phyloP scores from a whole-genome alignment of 805 yeast genomes.

The Yarrowia alimentaria region DNA sequence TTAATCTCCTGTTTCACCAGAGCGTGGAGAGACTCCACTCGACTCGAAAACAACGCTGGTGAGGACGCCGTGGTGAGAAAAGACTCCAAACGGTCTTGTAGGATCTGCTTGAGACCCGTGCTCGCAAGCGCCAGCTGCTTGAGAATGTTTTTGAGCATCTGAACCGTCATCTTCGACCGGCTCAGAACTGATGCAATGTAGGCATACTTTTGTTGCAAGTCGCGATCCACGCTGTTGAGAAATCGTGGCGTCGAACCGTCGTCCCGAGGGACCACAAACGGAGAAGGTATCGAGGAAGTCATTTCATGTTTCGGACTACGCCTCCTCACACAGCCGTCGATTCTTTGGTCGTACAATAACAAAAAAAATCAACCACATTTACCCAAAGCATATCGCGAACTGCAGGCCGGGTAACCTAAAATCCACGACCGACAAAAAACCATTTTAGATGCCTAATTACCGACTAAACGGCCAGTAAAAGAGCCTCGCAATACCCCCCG shows the following conservation, averaged over 20 bases:
- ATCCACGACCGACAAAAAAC: no score
- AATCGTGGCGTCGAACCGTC: no score
- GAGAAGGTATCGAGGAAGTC: not conserved
- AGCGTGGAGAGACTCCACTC: not conserved
- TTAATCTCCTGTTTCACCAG: constrained; percentile 2
- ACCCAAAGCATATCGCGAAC: no score
- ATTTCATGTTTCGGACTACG: no score
- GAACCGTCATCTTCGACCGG: constrained; percentile 34
- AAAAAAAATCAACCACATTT: no score
- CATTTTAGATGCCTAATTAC: no score
- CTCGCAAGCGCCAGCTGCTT: constrained; percentile 45
- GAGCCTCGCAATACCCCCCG: no score
- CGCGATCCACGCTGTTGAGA: not conserved
- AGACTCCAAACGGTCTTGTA: constrained; percentile 54
- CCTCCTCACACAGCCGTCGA: no score
- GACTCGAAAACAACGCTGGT: not conserved
- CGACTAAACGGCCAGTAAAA: no score
- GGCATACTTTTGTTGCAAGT: not conserved
- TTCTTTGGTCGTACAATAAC: no score
- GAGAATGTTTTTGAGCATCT: constrained; percentile 38
- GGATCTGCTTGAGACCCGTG: constrained; percentile 60
- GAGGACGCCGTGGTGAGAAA: constrained; percentile 39
- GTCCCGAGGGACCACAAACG: constrained; percentile 13
- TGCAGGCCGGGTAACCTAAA: constrained; percentile 23
- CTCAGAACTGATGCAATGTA: not conserved